These are phyloP conservation scores for Rheum nobile DNA, from an alignment of 148 eudicot species.

Conservation along the genomic window DNA sequence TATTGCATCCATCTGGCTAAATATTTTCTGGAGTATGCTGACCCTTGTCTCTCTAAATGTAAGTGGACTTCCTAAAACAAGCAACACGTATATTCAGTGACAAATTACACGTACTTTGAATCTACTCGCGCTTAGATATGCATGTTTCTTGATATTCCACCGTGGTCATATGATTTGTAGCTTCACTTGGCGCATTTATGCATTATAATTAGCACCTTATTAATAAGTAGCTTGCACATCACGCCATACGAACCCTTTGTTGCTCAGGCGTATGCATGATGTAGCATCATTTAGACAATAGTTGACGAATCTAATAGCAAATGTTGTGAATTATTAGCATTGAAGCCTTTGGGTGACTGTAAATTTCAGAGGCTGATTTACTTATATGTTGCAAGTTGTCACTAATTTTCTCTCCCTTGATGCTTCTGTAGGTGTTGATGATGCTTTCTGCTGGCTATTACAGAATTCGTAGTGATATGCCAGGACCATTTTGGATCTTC, in stretches of 20 bases:
- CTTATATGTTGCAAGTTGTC: neutral
- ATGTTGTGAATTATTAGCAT: neutral
- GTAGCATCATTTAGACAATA: neutral
- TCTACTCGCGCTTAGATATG: no score
- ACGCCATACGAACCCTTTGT: no score
- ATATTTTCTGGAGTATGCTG: constrained; percentile 71
- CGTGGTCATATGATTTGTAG: neutral
- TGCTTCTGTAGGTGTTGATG: constrained; percentile 56
- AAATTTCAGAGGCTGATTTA: neutral
- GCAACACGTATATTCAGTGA: neutral
- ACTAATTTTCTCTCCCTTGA: neutral
- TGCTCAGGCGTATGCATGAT: no score
- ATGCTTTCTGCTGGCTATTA: constrained; percentile 97
- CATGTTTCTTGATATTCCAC: no score
- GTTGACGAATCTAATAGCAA: no score
- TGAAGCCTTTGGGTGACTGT: neutral
- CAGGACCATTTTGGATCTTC: constrained; percentile 72
- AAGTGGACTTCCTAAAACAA: constrained; percentile 20
- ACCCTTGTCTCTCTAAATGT: constrained; percentile 64
- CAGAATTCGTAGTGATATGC: constrained; percentile 78
- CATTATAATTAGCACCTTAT: neutral
- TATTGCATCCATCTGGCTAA: constrained; percentile 55
- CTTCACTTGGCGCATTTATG: neutral
- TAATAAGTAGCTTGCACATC: no score
- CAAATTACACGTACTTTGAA: no score